Evolutionary conservation across 768 basidiomycete genomes (phyloP), one percentile per base, ranked within the genome.

Genomic region (Candolleomyces aberdarensis): DNA sequence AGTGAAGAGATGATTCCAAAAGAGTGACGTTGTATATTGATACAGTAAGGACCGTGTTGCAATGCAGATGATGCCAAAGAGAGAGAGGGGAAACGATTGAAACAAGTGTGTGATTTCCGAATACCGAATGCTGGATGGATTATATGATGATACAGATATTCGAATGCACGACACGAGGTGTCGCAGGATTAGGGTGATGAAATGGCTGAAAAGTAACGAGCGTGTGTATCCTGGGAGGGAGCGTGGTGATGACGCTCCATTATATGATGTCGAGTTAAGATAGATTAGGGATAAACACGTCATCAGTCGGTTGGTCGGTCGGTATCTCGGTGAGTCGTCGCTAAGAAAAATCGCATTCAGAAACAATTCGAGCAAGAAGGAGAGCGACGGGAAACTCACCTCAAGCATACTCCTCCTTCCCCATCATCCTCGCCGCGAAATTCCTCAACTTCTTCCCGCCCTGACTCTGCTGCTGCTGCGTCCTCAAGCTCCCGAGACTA

Each of bases 361-460:
- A 1, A 43, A 43, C 13, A 43, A 43, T n/a, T n/a, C 41, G 13
- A 11, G 13, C 41, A 5, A 43, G 11, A 11, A 43, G 5, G n/a
- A 43, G 13, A 43, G 5, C 11, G 5, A 11, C n/a, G 3, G 5
- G 3, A 13, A 43, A n/a, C 41, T 43, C 41, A 43, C n/a, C n/a
- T n/a, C n/a, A 11, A 43, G n/a, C 13, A n/a, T 43, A 13, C 41
- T 43, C 41, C 41, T 43, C 41, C 53, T n/a, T 55, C 31, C 53
- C 53, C 22, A 55, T 40, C 32, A 55, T 55, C 53, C 53, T 55
- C 53, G 53, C 53, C 31, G 53, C 53, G n/a, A 55, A 55, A 13
- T 36, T 32, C 32, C 53, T 55, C 32, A 55, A 55, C 36, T 15
- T 32, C 10, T 15, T 55, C 53, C 14, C 31, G 36, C 31, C 53